phyloP scores from a whole-genome alignment of 2,329 filamentous ascomycete genomes.

The Colletotrichum chrysophilum region DNA sequence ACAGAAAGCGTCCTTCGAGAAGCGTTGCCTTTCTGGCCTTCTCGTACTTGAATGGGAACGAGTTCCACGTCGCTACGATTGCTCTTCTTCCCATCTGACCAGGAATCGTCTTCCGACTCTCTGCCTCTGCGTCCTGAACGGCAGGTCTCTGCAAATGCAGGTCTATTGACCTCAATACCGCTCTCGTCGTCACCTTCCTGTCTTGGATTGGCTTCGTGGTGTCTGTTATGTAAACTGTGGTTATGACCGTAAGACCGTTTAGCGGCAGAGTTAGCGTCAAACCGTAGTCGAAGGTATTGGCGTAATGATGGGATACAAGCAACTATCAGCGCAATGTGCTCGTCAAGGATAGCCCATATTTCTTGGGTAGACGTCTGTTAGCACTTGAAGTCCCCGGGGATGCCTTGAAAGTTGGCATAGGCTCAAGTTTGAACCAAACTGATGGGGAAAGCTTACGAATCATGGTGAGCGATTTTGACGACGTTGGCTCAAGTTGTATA shows the following conservation, averaged over 20 bases:
- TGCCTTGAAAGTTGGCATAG: not conserved
- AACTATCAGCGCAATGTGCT: not conserved
- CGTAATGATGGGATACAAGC: not conserved
- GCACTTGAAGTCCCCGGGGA: not conserved
- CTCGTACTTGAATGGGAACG: not conserved
- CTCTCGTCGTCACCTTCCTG: not conserved
- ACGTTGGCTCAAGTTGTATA: not conserved
- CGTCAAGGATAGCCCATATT: not conserved
- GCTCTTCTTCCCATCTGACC: not conserved
- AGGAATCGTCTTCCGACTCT: not conserved
- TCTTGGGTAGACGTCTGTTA: not conserved
- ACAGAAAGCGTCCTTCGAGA: not conserved
- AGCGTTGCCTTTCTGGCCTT: not conserved
- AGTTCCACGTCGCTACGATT: not conserved
- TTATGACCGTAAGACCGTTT: not conserved
- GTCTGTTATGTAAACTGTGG: not conserved
- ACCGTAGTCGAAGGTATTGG: not conserved
- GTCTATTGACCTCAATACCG: not conserved
- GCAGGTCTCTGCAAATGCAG: not conserved
- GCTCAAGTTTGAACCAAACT: not conserved
- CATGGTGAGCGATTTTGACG: not conserved
- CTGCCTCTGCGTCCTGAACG: not conserved
- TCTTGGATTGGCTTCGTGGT: not conserved
- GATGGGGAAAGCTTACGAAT: not conserved
- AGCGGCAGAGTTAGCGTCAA: not conserved